Percentiles rank a stretch among this genome's conserved stretches.
phyloP scores from a whole-genome alignment of 371 early-diverging fungal genomes.

The Mucor racemosus region DNA sequence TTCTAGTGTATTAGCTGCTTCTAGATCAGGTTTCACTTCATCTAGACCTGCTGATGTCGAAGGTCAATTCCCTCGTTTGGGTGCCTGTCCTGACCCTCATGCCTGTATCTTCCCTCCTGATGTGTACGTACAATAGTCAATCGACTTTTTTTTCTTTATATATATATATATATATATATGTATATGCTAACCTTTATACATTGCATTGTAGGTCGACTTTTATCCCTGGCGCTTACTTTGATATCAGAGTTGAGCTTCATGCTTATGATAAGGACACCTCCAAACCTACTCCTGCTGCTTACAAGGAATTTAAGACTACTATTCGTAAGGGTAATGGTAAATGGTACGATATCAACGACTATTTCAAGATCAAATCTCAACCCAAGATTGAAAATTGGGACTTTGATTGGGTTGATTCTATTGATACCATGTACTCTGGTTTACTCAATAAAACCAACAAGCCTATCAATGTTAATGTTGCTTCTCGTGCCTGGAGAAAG shows the following conservation, averaged over 20 bases:
- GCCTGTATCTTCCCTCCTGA: slow-evolving; percentile 64
- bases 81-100: slow-evolving; percentile 59
- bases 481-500: slow-evolving; percentile 62
- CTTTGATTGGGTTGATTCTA: slow-evolving; percentile 57
- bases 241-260: slow-evolving; percentile 64
- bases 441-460: slow-evolving; percentile 36
- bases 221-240: slow-evolving; percentile 60
- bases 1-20: slow-evolving; percentile 28
- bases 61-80: slow-evolving; percentile 62
- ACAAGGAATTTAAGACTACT: slow-evolving; percentile 45
- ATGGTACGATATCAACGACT: slow-evolving; percentile 50
- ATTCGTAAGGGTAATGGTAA: slow-evolving; percentile 51
- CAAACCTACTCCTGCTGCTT: slow-evolving; percentile 42
- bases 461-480: slow-evolving; percentile 56
- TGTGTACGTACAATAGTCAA: slow-evolving; percentile 39
- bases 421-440: slow-evolving; percentile 48
- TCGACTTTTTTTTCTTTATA: neutral
- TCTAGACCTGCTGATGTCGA: slow-evolving; percentile 45
- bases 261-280: slow-evolving; percentile 52
- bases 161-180: too few relatives aligned
- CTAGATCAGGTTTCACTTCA: slow-evolving; percentile 4
- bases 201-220: slow-evolving; percentile 49
- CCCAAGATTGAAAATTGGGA: slow-evolving; percentile 55
- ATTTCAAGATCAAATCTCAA: slow-evolving; percentile 39
- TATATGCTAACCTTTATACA: neutral